These are phyloP conservation scores for Xylaria acuta DNA, from an alignment of 495 filamentous ascomycete species.

Conservation along the genomic window DNA sequence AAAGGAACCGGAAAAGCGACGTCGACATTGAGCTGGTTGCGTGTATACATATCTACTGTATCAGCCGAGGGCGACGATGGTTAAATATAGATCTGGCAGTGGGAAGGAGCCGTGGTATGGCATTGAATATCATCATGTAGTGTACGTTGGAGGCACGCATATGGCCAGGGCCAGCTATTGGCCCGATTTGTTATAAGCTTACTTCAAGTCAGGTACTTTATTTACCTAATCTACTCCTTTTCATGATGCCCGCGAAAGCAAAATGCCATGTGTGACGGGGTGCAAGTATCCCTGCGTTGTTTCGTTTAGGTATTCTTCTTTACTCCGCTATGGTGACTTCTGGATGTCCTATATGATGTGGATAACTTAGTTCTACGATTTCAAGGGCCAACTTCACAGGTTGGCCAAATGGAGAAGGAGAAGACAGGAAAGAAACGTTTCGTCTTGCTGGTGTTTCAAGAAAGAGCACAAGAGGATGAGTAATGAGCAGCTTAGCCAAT, in stretches of 20 bases:
- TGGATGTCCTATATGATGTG: neutral
- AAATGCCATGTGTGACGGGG: neutral
- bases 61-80: neutral
- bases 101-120: neutral
- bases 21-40: neutral
- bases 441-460: constrained; percentile 18
- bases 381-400: neutral
- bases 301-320: neutral
- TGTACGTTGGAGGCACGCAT: neutral
- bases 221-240: neutral
- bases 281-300: neutral
- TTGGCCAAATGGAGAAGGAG: constrained; percentile 14
- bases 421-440: constrained; percentile 9
- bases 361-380: neutral
- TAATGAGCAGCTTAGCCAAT: constrained; percentile 13
- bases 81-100: neutral
- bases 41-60: neutral
- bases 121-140: neutral
- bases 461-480: neutral
- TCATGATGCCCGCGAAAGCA: neutral
- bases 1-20: neutral
- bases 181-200: neutral
- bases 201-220: constrained; percentile 1
- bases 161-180: neutral
- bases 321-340: neutral